phyloP scores from a whole-genome alignment of 495 filamentous ascomycete genomes.

The Trichoderma virens region DNA sequence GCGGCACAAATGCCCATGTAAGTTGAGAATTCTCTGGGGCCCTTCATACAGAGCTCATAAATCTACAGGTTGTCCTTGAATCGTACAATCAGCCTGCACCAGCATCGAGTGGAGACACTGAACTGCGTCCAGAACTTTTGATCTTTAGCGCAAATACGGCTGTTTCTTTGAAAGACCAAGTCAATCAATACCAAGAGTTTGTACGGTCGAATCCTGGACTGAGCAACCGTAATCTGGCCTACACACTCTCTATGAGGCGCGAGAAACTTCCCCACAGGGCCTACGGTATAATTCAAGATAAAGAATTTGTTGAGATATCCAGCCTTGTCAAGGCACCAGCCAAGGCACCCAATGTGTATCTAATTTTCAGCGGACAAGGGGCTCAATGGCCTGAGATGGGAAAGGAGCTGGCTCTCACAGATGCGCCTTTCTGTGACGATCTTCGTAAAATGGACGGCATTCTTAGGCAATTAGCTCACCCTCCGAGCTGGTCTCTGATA shows the following conservation, averaged over 20 bases:
- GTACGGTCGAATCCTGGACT: too few relatives aligned
- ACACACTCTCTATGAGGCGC: too few relatives aligned
- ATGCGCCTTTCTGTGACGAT: neutral
- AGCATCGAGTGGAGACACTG: too few relatives aligned
- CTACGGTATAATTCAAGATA: conserved; percentile 8
- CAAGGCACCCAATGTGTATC: neutral
- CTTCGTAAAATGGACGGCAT: neutral
- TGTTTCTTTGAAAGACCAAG: too few relatives aligned
- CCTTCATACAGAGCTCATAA: neutral
- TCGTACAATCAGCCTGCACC: neutral
- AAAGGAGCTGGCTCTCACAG: neutral
- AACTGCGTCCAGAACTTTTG: too few relatives aligned
- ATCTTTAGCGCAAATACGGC: too few relatives aligned
- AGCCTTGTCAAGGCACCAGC: neutral
- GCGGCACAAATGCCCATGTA: conserved; percentile 42
- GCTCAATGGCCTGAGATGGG: conserved; percentile 18
- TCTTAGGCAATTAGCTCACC: neutral
- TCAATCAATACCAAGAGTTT: too few relatives aligned
- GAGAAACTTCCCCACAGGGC: neutral
- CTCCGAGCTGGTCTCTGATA: conserved; percentile 5
- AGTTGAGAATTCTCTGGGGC: conserved; percentile 30
- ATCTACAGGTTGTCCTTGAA: neutral
- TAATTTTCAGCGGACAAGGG: conserved; percentile 18
- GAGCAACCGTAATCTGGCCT: too few relatives aligned
- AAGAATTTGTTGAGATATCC: neutral